phyloP scores from a whole-genome alignment of 2,329 filamentous ascomycete species.

The Pseudocercospora cruenta region DNA sequence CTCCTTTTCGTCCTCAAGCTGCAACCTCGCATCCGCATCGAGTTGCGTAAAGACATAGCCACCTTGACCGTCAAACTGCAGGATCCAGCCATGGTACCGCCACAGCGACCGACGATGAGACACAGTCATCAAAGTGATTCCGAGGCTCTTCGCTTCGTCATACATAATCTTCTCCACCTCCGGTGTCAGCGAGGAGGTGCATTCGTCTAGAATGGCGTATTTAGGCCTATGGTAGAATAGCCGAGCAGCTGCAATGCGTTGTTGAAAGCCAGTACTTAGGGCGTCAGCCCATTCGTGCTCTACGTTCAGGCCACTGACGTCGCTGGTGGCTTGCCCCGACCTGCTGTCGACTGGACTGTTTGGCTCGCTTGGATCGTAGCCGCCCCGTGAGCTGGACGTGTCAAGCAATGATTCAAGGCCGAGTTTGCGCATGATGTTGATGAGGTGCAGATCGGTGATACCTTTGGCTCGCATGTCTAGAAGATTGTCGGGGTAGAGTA shows the following conservation, averaged over 20 bases:
- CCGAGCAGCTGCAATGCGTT: slow-evolving; percentile 94
- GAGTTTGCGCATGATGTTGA: slow-evolving; percentile 74
- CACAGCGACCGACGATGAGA: slow-evolving; percentile 88
- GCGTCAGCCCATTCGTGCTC: slow-evolving; percentile 97
- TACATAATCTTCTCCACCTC: slow-evolving; percentile 97
- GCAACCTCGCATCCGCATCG: slow-evolving; percentile 82
- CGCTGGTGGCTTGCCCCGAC: slow-evolving; percentile 7
- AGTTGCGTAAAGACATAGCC: slow-evolving; percentile 86
- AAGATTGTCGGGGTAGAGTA: slow-evolving; percentile 91
- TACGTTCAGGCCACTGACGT: slow-evolving; percentile 73
- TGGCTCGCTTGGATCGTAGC: slow-evolving; percentile 13
- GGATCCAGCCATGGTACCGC: slow-evolving; percentile 92
- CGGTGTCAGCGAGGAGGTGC: slow-evolving; percentile 90
- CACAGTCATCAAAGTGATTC: slow-evolving; percentile 96
- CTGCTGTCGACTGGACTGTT: slow-evolving; percentile 23
- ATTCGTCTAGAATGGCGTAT: slow-evolving; percentile 96
- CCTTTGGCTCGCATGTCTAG: slow-evolving; percentile 85
- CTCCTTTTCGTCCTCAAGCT: slow-evolving; percentile 94
- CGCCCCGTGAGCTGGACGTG: slow-evolving; percentile 58
- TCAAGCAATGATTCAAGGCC: slow-evolving; percentile 83
- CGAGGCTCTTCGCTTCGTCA: slow-evolving; percentile 86
- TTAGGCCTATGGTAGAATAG: slow-evolving; percentile 91
- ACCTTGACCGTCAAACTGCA: slow-evolving; percentile 96
- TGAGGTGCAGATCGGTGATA: slow-evolving; percentile 78
- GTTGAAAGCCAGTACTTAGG: slow-evolving; percentile 87